Base-by-base conservation (phyloP, 805 yeast species). In the Metschnikowia picachoensis region DNA sequence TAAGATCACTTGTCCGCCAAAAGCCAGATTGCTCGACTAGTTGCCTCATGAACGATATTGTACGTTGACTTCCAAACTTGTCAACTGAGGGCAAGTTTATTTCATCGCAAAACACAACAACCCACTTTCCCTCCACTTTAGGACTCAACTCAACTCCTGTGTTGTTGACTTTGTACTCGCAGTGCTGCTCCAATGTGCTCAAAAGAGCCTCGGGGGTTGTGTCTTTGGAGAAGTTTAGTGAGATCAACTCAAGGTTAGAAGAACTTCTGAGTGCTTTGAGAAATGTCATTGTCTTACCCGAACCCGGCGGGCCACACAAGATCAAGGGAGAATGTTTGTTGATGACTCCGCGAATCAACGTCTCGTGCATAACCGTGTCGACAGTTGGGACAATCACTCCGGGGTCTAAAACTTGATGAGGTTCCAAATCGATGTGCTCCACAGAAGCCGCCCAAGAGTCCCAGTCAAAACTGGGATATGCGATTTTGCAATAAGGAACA, bases 231-330 rank as follows among this genome's bases (percentile, higher is more conserved):
- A 91, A 89, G 56, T 89, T 92, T 54, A 92, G 62, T 4, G 88
- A 79, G 3, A 82, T 73, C 2, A 89, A 67, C 16, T 81, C 85
- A 48, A 80, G 69, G 13, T 76, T 72, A 0, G 82, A 74, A 0
- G 85, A 73, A 43, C 70, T 71, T 37, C 87, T 68, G 35, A 92
- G 60, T 0, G 89, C 82, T 39, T 83, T 79, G 53, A 87, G 74
- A 15, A 92, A 65, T 0, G 91, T 82, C 98, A 92, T 91, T 0
- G 98, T 91, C 60, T 92, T 92, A 47, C 98, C 98, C 0, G 97
- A 85, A 4, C 98, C 98, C 0, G 98, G 97, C 0, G 98, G 98
- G 2, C 98, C 98, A 65, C 96, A 89, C 17, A 92, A 70, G 27
- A 92, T 70, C 14, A 88, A 61, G 0, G 95, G 80, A 34, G 67